These are phyloP conservation scores for Aphanomyces cochlioides DNA, from an alignment of 352 stramenopile genomes.

Conservation along the genomic window DNA sequence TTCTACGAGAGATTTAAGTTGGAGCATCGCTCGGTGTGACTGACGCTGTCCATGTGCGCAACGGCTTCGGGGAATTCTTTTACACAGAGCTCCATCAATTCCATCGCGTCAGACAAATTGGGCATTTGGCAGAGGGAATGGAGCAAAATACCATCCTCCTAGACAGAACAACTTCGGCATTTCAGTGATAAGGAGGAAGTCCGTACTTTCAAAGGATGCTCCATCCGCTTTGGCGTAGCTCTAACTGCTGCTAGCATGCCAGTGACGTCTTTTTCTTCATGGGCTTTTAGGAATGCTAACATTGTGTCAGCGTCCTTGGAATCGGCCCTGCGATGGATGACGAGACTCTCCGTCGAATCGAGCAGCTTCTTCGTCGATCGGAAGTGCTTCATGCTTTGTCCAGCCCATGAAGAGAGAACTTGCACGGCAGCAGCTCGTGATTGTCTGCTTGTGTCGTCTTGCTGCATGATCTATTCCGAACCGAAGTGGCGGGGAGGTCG, in stretches of 20 bases:
- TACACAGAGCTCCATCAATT: conserved; percentile 54
- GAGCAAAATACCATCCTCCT: conserved; percentile 49
- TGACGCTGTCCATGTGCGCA: conserved; percentile 45
- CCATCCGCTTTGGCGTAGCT: conserved; percentile 12
- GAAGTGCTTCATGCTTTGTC: conserved; percentile 13
- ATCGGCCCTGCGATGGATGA: conserved; percentile 13
- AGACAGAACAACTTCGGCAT: not conserved
- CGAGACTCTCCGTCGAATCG: not conserved
- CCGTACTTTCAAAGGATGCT: not conserved
- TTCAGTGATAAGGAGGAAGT: not conserved
- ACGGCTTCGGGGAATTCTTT: conserved; percentile 39
- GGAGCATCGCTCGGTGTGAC: not conserved
- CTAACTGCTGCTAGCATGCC: conserved; percentile 1
- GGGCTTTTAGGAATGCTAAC: not conserved
- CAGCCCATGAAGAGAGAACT: conserved; percentile 2
- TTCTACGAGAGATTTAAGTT: not conserved
- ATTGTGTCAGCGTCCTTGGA: conserved; percentile 15
- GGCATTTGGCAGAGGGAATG: conserved; percentile 50
- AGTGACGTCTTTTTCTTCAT: conserved; percentile 17
- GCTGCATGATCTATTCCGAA: not conserved
- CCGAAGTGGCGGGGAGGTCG: not conserved
- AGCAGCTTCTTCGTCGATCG: not conserved
- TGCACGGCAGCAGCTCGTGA: not conserved
- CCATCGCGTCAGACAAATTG: conserved; percentile 50
- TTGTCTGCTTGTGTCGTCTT: not conserved